Evolutionary conservation across 208 protist species (phyloP).

Genomic region (Leishmania aethiopica): DNA sequence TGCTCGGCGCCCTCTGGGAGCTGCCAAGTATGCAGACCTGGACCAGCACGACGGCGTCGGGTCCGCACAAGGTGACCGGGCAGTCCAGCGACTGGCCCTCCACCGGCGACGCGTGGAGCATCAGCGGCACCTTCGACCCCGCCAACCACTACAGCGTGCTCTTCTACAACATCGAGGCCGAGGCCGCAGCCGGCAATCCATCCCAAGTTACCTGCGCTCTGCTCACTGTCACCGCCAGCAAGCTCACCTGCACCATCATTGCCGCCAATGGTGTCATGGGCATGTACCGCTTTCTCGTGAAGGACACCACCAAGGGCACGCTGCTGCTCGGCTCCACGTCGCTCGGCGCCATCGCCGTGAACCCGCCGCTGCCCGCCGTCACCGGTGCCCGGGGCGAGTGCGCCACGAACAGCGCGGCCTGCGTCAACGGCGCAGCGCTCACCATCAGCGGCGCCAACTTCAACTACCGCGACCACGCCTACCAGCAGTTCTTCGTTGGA

Average conservation of each 20-base stretch:
- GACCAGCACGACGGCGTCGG: slow-evolving; percentile 2
- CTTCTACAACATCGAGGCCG: slow-evolving; percentile 37
- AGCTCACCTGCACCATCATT: slow-evolving; percentile 33
- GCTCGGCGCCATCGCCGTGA: slow-evolving; percentile 27
- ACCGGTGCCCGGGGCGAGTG: slow-evolving; percentile 33
- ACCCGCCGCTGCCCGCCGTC: slow-evolving; percentile 34
- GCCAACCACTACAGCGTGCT: slow-evolving; percentile 26
- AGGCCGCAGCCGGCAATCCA: slow-evolving; percentile 9
- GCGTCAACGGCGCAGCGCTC: slow-evolving; percentile 28
- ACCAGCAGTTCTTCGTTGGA: slow-evolving; percentile 38
- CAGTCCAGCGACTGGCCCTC: slow-evolving; percentile 30
- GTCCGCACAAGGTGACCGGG: slow-evolving; percentile 17
- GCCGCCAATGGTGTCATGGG: slow-evolving; percentile 30
- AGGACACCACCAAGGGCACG: slow-evolving; percentile 18
- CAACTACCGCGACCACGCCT: slow-evolving; percentile 23
- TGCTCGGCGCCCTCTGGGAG: slow-evolving; percentile 9
- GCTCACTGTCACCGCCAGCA: slow-evolving; percentile 15
- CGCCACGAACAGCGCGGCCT: slow-evolving; percentile 29
- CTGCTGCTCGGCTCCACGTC: slow-evolving; percentile 32
- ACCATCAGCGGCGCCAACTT: slow-evolving; percentile 35
- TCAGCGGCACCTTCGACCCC: slow-evolving; percentile 38
- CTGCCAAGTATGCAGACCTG: not conserved
- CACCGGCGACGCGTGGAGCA: slow-evolving; percentile 32
- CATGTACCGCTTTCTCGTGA: slow-evolving; percentile 41
- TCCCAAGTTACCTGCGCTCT: slow-evolving; percentile 12